Conservation (phyloP, 345 rosid genomes). For the Arabidopsis arenosa region DNA sequence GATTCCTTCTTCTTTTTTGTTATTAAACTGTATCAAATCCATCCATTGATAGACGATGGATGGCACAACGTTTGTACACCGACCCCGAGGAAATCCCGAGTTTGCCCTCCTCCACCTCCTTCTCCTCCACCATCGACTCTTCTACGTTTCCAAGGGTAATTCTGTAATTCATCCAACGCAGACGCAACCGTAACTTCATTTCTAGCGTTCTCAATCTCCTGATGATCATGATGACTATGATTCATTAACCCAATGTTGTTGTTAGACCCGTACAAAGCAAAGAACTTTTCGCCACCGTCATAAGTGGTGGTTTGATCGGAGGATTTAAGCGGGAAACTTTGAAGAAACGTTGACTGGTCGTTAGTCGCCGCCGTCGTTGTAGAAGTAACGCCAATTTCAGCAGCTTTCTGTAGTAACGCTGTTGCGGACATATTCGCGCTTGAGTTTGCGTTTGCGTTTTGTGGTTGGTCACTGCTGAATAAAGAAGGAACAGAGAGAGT, state of each 20-base stretch:
- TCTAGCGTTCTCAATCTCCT: slow-evolving; percentile 48
- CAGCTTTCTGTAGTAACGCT: slow-evolving; percentile 93
- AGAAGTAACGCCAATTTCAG: slow-evolving; percentile 80
- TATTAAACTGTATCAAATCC: slow-evolving; percentile 55
- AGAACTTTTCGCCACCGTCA: slow-evolving; percentile 57
- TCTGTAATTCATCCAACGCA: slow-evolving; percentile 54
- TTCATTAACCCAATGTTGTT: slow-evolving; percentile 32
- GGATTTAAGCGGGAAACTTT: slow-evolving; percentile 56
- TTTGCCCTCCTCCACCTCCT: slow-evolving; percentile 62
- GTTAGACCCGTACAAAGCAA: slow-evolving; percentile 50
- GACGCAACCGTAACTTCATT: slow-evolving; percentile 47
- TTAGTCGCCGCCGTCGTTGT: slow-evolving; percentile 12
- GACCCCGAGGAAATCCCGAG: slow-evolving; percentile 93
- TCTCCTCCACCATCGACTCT: slow-evolving; percentile 50
- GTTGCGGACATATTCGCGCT: slow-evolving; percentile 86
- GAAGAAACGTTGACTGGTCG: slow-evolving; percentile 57
- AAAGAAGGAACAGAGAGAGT: slow-evolving; percentile 73
- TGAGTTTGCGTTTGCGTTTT: slow-evolving; percentile 32
- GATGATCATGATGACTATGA: slow-evolving; percentile 31
- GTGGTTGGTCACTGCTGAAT: slow-evolving; percentile 64
- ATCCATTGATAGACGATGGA: slow-evolving; percentile 54
- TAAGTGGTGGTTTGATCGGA: slow-evolving; percentile 39
- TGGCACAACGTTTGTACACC: slow-evolving; percentile 68
- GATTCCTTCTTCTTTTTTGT: slow-evolving; percentile 34
- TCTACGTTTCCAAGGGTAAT: slow-evolving; percentile 61